Percentiles rank a stretch among this genome's conserved stretches.
These are phyloP conservation scores for Serendipita sp. DNA, from an alignment of 768 basidiomycete genomes.

Conservation along the genomic window DNA sequence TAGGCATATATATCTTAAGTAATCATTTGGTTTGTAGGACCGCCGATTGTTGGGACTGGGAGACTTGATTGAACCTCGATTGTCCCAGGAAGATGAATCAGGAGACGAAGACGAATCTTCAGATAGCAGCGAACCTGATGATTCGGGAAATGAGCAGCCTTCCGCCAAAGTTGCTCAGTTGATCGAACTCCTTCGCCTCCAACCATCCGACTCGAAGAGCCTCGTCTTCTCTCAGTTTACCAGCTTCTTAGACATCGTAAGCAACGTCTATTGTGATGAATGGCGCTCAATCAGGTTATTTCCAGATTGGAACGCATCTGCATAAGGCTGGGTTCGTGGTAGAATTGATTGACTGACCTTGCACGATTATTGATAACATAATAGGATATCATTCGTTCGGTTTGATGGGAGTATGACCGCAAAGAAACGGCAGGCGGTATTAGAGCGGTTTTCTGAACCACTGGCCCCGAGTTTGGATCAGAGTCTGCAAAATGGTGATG, in stretches of 20 bases:
- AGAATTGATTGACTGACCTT: background rate
- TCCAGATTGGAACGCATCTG: constrained; percentile 51
- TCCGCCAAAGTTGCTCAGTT: constrained; percentile 81
- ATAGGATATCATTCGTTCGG: constrained; percentile 56
- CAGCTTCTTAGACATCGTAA: constrained; percentile 62
- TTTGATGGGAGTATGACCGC: constrained; percentile 84
- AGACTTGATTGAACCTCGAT: constrained; percentile 45
- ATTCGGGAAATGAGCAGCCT: constrained; percentile 26
- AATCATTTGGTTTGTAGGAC: constrained; percentile 30
- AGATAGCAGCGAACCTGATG: background rate
- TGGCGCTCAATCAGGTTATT: background rate
- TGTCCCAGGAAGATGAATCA: constrained; percentile 27
- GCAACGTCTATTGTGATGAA: background rate
- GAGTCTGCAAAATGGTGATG: background rate
- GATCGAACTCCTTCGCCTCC: constrained; percentile 50
- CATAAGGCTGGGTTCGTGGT: constrained; percentile 41
- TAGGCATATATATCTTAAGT: background rate
- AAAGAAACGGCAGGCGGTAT: constrained; percentile 56
- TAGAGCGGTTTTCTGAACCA: constrained; percentile 38
- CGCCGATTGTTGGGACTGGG: constrained; percentile 39
- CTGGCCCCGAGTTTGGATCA: constrained; percentile 2
- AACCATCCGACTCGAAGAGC: constrained; percentile 52
- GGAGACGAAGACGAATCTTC: constrained; percentile 21
- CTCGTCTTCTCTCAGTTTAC: constrained; percentile 81
- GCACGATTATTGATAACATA: background rate